Evolutionary conservation across 1,284 basidiomycete genomes (phyloP), one percentile per base, ranked within the genome.

Genomic region (Cutaneotrichosporon dermatis): DNA sequence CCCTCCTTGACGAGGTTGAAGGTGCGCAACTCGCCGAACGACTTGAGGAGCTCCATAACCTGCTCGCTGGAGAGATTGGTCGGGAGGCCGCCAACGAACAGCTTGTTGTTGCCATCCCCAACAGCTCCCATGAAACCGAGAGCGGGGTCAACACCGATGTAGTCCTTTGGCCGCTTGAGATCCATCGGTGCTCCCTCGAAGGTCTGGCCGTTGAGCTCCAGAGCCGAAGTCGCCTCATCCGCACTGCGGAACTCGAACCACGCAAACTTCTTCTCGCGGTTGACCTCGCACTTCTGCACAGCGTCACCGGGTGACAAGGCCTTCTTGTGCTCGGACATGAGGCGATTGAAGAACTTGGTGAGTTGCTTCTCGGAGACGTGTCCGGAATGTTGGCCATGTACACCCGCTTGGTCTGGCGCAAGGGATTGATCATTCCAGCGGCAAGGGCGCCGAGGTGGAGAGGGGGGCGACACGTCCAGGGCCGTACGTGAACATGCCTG

Each of bases 171-270:
- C 66, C 95, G 86, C 68, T 93, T 89, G 69, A 99, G 92, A 70
- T 94, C 85, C 81, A 94, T 96, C 69, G 94, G 90, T 2, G 43
- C 34, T 6, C 52, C 52, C 35, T 55, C 54, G 25, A 55, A 46
- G 4, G 45, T 35, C 65, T 94, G 93, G 44, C 94, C 95, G 72
- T 99, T 95, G 67, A 99, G 94, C 6, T 90, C 88, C 86, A 99
- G 91, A 2, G 93, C 95, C 50, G 90, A 87, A 6, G 94, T 95
- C 7, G 95, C 93, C 78, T 98, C 94, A 72, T 97, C 92, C 12
- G 93, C 88, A 64, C 90, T 93, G 57, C 94, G 91, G 83, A 99
- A 98, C 92, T 97, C 93, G 57, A 96, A 88, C 73, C 96, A 97
- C 0, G 95, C 96, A 72, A 96, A 98, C 68, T 91, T 92, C 83